These are phyloP conservation scores for Pseudognaphalium luteoalbum DNA, from an alignment of 129 eudicot species.

Conservation along the genomic window DNA sequence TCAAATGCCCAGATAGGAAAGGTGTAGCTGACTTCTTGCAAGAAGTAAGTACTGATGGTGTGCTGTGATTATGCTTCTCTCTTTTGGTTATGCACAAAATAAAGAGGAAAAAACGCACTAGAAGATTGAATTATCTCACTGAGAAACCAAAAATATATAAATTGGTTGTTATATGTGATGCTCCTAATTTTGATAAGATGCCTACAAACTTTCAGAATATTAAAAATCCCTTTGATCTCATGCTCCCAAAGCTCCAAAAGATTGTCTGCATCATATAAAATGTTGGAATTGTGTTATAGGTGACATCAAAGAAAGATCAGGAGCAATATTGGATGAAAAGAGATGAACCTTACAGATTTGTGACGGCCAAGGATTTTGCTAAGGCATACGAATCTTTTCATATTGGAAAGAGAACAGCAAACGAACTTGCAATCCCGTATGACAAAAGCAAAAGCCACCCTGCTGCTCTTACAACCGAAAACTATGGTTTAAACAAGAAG, in stretches of 20 bases:
- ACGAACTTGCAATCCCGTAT: conserved; percentile 52
- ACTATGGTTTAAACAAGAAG: conserved; percentile 50
- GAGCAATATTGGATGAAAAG: conserved; percentile 63
- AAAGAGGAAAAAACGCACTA: not conserved
- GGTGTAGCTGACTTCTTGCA: conserved; percentile 89
- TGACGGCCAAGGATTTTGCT: conserved; percentile 60
- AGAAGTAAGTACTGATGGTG: conserved; percentile 50
- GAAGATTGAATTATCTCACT: not conserved
- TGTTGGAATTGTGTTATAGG: conserved; percentile 44
- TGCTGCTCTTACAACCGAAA: conserved; percentile 70
- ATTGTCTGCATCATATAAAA: not conserved
- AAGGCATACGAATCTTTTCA: conserved; percentile 66
- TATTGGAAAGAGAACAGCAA: conserved; percentile 42
- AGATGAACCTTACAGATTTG: conserved; percentile 62
- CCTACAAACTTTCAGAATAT: not conserved
- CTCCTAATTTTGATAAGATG: not conserved
- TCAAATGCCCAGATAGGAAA: conserved; percentile 82
- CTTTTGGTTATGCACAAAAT: not conserved
- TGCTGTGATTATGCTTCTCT: not conserved
- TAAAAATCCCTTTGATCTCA: no score
- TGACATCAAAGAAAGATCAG: conserved; percentile 91
- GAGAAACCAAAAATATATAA: no score
- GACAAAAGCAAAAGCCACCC: conserved; percentile 83
- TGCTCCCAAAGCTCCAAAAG: no score
- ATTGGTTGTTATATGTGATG: no score